Evolutionary conservation across 805 yeast genomes (phyloP).

Genomic region (Blastobotrys mokoenaii): DNA sequence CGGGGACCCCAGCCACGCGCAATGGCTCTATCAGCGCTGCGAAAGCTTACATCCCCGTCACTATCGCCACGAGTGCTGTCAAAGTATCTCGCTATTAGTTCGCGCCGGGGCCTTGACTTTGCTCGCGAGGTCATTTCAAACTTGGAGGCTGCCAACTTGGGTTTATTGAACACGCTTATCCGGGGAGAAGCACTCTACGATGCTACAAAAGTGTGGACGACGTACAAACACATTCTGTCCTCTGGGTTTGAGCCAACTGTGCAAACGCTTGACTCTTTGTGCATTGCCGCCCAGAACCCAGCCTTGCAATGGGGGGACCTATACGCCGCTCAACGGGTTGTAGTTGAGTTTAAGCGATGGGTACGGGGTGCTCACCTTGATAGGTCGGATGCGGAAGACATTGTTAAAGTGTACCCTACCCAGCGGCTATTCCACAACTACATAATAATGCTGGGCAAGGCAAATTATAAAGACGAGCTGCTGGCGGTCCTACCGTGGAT

Average conservation of each 20-base stretch:
- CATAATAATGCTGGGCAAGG: slow-evolving; percentile 40
- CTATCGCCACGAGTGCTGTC: too few species aligned
- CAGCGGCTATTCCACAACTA: slow-evolving; percentile 45
- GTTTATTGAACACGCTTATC: neutral
- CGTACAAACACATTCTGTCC: slow-evolving; percentile 21
- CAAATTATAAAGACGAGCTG: slow-evolving; percentile 41
- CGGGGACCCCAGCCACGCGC: neutral
- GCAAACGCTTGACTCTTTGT: slow-evolving; percentile 35
- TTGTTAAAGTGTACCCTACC: slow-evolving; percentile 36
- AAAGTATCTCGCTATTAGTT: neutral
- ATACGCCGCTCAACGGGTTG: slow-evolving; percentile 53
- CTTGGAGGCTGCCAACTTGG: neutral
- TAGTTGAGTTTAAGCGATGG: slow-evolving; percentile 43
- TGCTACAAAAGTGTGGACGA: slow-evolving; percentile 23
- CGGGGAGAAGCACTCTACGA: neutral
- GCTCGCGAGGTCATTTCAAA: neutral
- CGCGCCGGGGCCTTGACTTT: neutral
- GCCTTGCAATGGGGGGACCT: slow-evolving; percentile 39
- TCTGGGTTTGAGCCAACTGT: slow-evolving; percentile 25
- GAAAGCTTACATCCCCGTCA: neutral
- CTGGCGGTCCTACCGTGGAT: slow-evolving; percentile 45
- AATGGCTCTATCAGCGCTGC: neutral
- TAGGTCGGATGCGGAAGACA: slow-evolving; percentile 19
- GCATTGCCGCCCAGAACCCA: slow-evolving; percentile 37
- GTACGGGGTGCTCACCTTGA: slow-evolving; percentile 31